Percentiles rank a stretch among this genome's conserved stretches.
phyloP scores from a whole-genome alignment of 2,329 filamentous ascomycete species.

The Clarireedia paspali region DNA sequence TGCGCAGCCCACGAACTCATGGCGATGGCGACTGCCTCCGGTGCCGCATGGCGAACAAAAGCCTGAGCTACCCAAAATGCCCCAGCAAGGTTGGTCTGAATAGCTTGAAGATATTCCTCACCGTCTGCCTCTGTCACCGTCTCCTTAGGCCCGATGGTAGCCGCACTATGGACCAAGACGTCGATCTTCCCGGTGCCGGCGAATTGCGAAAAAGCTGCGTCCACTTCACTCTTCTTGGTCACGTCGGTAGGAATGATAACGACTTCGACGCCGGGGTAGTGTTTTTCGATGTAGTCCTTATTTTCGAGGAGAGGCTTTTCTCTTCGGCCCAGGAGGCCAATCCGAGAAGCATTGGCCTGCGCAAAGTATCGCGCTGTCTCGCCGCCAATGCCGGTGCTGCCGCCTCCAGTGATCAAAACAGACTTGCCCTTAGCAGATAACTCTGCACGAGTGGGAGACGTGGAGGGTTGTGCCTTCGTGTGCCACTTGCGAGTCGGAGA shows the following conservation, averaged over 20 bases:
- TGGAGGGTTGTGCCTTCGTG: slow-evolving; percentile 29
- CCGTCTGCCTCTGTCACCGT: slow-evolving; percentile 25
- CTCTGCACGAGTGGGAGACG: slow-evolving; percentile 34
- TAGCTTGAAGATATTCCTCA: slow-evolving; percentile 11
- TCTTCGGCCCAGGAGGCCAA: slow-evolving; percentile 38
- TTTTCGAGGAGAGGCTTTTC: slow-evolving; percentile 30
- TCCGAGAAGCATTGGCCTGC: slow-evolving; percentile 35
- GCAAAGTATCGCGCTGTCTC: slow-evolving; percentile 37
- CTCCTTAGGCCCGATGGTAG: slow-evolving; percentile 24
- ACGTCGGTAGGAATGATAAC: slow-evolving; percentile 29
- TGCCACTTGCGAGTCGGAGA: slow-evolving; percentile 34
- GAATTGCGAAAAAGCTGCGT: slow-evolving; percentile 30
- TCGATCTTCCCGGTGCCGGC: slow-evolving; percentile 30
- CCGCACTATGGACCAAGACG: slow-evolving; percentile 35
- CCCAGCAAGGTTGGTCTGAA: neutral
- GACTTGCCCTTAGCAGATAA: slow-evolving; percentile 34
- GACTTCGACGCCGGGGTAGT: slow-evolving; percentile 31
- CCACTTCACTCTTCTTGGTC: slow-evolving; percentile 27
- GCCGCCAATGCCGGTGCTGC: slow-evolving; percentile 36
- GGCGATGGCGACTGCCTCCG: neutral
- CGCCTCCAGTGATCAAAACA: slow-evolving; percentile 37
- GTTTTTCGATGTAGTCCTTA: slow-evolving; percentile 30
- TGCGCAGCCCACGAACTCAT: neutral
- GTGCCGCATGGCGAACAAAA: neutral
- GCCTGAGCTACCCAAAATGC: neutral